phyloP scores from a whole-genome alignment of 2,329 filamentous ascomycete species.

The Juglanconis oblonga region DNA sequence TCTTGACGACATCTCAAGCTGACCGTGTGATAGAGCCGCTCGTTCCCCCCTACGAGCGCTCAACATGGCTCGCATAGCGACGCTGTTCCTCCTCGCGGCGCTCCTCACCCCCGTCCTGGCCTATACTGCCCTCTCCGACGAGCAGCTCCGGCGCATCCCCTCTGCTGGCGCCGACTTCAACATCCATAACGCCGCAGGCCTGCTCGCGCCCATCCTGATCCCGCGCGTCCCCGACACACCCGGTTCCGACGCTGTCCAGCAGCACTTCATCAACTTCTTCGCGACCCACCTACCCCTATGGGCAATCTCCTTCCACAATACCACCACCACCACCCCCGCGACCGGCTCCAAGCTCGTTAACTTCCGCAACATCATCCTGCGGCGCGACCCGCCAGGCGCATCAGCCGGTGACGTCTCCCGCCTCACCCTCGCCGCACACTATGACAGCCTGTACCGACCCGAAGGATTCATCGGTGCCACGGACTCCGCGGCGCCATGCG shows the following conservation, averaged over 20 bases:
- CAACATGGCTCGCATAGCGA: not conserved
- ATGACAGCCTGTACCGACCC: conserved; percentile 72
- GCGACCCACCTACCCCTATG: conserved; percentile 63
- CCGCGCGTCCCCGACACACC: conserved; percentile 73
- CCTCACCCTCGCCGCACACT: conserved; percentile 79
- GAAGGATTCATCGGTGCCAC: conserved; percentile 79
- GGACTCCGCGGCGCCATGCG: conserved; percentile 80
- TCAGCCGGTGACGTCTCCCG: conserved; percentile 66
- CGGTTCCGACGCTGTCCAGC: conserved; percentile 62
- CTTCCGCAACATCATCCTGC: conserved; percentile 75
- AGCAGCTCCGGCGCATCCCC: conserved; percentile 44
- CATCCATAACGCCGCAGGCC: conserved; percentile 55
- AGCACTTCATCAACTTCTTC: conserved; percentile 74
- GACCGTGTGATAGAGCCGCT: not conserved
- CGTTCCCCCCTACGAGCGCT: not conserved
- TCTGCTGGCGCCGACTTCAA: conserved; percentile 65
- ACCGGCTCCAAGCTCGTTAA: conserved; percentile 62
- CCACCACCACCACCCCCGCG: conserved; percentile 65
- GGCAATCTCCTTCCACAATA: conserved; percentile 72
- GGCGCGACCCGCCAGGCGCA: conserved; percentile 75
- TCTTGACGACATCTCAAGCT: not conserved
- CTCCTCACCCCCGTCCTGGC: conserved; percentile 14
- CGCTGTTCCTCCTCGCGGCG: conserved; percentile 9
- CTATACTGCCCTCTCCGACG: conserved; percentile 26
- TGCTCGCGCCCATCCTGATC: conserved; percentile 74